Conservation (phyloP, 371 early-diverging fungal species). For the Actinomortierella wolfii region DNA sequence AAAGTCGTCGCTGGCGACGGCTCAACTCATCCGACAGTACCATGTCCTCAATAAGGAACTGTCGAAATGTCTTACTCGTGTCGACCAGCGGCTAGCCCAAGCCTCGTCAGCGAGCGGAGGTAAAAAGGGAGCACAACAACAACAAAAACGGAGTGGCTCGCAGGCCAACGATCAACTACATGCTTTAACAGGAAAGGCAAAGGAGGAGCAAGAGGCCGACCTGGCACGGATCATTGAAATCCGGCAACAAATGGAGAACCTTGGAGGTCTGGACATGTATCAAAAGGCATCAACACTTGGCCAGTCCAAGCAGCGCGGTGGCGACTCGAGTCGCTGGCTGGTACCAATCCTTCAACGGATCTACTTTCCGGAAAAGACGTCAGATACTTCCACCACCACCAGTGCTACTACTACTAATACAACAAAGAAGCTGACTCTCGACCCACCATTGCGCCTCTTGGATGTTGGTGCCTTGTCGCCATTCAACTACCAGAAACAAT, state of each 20-base stretch:
- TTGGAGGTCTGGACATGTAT: conserved; percentile 90
- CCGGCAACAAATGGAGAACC: conserved; percentile 68
- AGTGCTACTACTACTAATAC: neutral
- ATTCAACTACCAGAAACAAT: conserved; percentile 71
- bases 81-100: conserved; percentile 18
- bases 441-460: conserved; percentile 58
- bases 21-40: conserved; percentile 70
- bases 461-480: conserved; percentile 91
- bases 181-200: neutral
- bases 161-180: too few species aligned
- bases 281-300: conserved; percentile 85
- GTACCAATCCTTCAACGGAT: conserved; percentile 52
- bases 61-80: conserved; percentile 48
- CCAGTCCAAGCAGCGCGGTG: conserved; percentile 81
- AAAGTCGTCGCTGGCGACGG: conserved; percentile 53
- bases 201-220: conserved; percentile 13
- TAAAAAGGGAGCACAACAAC: neutral
- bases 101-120: neutral
- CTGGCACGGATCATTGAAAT: conserved; percentile 48
- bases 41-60: conserved; percentile 79
- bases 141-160: neutral
- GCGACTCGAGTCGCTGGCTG: conserved; percentile 86
- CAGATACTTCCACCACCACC: too few species aligned
- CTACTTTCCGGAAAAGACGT: neutral
- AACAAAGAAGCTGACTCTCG: neutral